phyloP scores from a whole-genome alignment of 2,329 filamentous ascomycete genomes.

The Bertia moriformis region DNA sequence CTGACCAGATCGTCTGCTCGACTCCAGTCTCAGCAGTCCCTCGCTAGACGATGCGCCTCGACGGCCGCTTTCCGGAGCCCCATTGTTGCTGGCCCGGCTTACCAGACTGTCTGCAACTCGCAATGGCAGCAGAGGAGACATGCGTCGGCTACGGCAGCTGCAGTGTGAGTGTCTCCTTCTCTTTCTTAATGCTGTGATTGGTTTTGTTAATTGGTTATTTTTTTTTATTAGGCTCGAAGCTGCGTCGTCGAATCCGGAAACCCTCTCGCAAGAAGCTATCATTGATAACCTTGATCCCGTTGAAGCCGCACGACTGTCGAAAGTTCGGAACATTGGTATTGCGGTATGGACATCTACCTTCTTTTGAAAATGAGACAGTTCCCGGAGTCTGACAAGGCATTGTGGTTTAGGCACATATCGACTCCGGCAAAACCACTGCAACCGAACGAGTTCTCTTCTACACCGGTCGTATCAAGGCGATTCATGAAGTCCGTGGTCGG shows the following conservation, averaged over 20 bases:
- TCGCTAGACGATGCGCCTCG: constrained; percentile 21
- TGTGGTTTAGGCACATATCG: constrained; percentile 76
- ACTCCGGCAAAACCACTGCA: constrained; percentile 93
- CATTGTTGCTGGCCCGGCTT: constrained; percentile 6
- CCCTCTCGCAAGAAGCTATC: constrained; percentile 40
- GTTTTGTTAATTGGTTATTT: not conserved
- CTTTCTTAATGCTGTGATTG: not conserved
- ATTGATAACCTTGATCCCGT: constrained; percentile 68
- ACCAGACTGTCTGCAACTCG: constrained; percentile 18
- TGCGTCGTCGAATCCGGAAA: not conserved
- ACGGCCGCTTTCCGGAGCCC: constrained; percentile 13
- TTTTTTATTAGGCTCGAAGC: not conserved
- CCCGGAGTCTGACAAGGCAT: too few relatives aligned
- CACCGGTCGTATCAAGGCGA: constrained; percentile 88
- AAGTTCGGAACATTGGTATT: constrained; percentile 93
- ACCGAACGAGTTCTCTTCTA: constrained; percentile 97
- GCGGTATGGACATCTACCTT: constrained; percentile 43
- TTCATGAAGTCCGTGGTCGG: constrained; percentile 91
- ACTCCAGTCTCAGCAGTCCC: constrained; percentile 16
- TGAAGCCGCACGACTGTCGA: constrained; percentile 64
- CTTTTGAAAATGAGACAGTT: constrained; percentile 3
- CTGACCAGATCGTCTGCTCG: constrained; percentile 15
- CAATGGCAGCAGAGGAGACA: constrained; percentile 24
- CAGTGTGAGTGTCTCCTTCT: constrained; percentile 23
- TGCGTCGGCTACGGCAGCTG: constrained; percentile 20